Evolutionary conservation across 768 basidiomycete genomes (phyloP).

Genomic region (Lentinula lateritia): DNA sequence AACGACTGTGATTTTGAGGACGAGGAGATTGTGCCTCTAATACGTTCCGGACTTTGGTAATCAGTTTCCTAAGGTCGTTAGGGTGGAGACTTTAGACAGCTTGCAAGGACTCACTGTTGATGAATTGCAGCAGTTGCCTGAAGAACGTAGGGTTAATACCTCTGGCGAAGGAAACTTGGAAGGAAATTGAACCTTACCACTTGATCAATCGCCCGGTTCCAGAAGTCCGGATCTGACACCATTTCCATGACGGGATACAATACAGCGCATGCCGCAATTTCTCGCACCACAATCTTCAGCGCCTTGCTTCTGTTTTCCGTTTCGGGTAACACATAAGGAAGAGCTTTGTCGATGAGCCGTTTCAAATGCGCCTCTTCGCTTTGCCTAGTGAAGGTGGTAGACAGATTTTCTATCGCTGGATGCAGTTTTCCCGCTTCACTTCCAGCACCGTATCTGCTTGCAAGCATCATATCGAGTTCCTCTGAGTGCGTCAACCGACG

Average conservation of each 20-base stretch:
- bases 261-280: slow-evolving; percentile 78
- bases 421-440: slow-evolving; percentile 67
- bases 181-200: slow-evolving; percentile 50
- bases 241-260: slow-evolving; percentile 88
- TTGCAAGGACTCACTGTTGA: slow-evolving; percentile 33
- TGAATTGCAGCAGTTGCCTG: slow-evolving; percentile 49
- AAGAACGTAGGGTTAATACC: slow-evolving; percentile 4
- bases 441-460: slow-evolving; percentile 67
- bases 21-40: slow-evolving; percentile 74
- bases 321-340: slow-evolving; percentile 72
- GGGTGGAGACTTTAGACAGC: not conserved
- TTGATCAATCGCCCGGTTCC: slow-evolving; percentile 91
- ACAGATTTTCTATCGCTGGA: slow-evolving; percentile 81
- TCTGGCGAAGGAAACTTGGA: slow-evolving; percentile 1
- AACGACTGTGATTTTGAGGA: slow-evolving; percentile 35
- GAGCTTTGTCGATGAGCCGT: slow-evolving; percentile 59
- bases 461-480: slow-evolving; percentile 82
- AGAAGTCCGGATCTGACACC: slow-evolving; percentile 93
- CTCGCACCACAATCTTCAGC: slow-evolving; percentile 68
- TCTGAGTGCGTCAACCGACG: slow-evolving; percentile 84
- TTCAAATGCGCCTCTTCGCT: slow-evolving; percentile 85
- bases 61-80: slow-evolving; percentile 56
- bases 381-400: slow-evolving; percentile 84
- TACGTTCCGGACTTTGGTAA: slow-evolving; percentile 81
- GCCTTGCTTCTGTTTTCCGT: slow-evolving; percentile 67